Evolutionary conservation across 805 yeast species (phyloP), one percentile per base, ranked within the genome.

Genomic region (Suhomyces canberraensis): DNA sequence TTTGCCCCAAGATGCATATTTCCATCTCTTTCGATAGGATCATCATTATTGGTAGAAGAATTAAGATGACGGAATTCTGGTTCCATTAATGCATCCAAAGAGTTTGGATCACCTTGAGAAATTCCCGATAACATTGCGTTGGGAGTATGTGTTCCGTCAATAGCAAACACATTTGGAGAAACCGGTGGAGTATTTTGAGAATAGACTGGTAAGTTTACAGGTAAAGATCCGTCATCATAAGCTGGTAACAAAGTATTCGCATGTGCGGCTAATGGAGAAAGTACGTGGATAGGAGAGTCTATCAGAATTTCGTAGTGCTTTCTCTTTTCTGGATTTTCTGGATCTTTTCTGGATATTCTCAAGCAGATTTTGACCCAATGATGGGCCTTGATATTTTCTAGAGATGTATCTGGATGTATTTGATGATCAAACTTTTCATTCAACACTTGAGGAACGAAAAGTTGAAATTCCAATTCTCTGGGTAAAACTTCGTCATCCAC

Each of bases 351-450:
- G 4, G 95, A 85, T 26, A 93, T 68, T 35, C 98, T 66, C 35
- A 93, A 63, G 45, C 95, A 84, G 11, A 93, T 75, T 61, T 93
- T 93, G 51, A 93, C 80, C 97, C 98, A 93, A 62, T 93, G 99
- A 51, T 86, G 91, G 5, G 93, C 75, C 61, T 88, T 90, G 44
- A 93, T 88, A 48, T 79, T 80, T 16, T 75, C 77, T 48, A 74
- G 82, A 3, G 86, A 78, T 0, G 96, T 86, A 59, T 93, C 95
- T 1, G 98, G 96, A 51, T 88, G 96, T 19, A 84, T 60, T 19
- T 46, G 39, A 30, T 54, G 54, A 40, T 66, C 70, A 36, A 70
- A 73, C 31, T 74, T 73, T 16, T 74, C 75, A 35, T 74, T 74
- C 40, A 87, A 67, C 34, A 66, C 65, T 43, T 79, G 78, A 2